Base-by-base conservation (phyloP, 768 basidiomycete genomes). In the Mycena rebaudengoi region DNA sequence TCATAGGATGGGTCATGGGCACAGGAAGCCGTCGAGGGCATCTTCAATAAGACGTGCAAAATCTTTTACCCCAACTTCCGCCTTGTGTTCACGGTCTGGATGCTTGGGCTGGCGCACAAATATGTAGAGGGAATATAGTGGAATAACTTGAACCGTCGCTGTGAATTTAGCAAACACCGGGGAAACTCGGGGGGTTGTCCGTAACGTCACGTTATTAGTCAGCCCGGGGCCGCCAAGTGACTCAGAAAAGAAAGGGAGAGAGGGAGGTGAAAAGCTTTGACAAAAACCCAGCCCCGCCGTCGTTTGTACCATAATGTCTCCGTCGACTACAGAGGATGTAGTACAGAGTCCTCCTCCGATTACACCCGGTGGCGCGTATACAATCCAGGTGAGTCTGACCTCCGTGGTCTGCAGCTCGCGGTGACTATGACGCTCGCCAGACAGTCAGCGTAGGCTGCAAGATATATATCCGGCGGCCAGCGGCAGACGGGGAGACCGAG, bases 71-170 rank as follows among this genome's bases (percentile, higher is more conserved):
- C 94, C 2, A 94, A 95, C 77, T 98, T 97, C 88, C 96, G 97
- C 75, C 94, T 96, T 74, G 88, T 93, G 23, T 98, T 97, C 78
- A 91, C 94, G 0, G 92, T 98, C 43, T 97, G 96, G 96, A 95
- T 95, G 88, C 82, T 98, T 39, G 96, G 96, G 13, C 88, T 86
- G 71, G 95, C 94, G 10, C 86, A 95, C 68, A 80, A 79, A 62
- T 96, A 96, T 72, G 76, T 97, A 35, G 75, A 82, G 51, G 82
- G 63, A 18, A 51, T n/a, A n/a, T n/a, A n/a, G n/a, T n/a, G n/a
- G n/a, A n/a, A n/a, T n/a, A n/a, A n/a, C n/a, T n/a, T n/a, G n/a
- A n/a, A n/a, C n/a, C n/a, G n/a, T n/a, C n/a, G n/a, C n/a, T n/a
- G n/a, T n/a, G n/a, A n/a, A n/a, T n/a, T n/a, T n/a, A n/a, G n/a